phyloP scores from a whole-genome alignment of 257 asterid genomes.

The Solanum sparsipilum region DNA sequence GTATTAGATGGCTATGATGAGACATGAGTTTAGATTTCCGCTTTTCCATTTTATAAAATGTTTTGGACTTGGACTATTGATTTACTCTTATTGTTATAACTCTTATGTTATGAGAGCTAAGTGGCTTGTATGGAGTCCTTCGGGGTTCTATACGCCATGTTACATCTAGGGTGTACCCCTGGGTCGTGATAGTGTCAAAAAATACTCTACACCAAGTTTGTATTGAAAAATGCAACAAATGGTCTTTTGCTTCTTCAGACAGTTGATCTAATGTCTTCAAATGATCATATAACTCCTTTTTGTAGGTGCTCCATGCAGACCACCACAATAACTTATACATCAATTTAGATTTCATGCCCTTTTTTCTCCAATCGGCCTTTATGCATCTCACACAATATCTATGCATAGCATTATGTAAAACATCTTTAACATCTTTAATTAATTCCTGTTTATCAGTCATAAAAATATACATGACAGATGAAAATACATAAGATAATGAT shows the following conservation, averaged over 20 bases:
- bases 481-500: neutral
- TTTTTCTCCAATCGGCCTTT: neutral
- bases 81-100: too few species aligned
- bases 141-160: too few species aligned
- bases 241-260: neutral
- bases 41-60: too few species aligned
- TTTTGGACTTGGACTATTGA: too few species aligned
- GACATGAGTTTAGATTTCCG: too few species aligned
- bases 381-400: neutral
- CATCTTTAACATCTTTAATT: neutral
- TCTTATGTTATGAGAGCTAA: too few species aligned
- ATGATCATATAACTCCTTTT: neutral
- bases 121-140: too few species aligned
- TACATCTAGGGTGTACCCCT: too few species aligned
- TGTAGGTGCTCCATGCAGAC: neutral
- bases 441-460: neutral
- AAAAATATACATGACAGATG: neutral
- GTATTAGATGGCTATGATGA: too few species aligned
- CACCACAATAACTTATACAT: neutral
- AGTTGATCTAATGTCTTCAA: neutral
- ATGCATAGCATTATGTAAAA: neutral
- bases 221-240: neutral
- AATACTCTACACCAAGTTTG: neutral
- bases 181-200: neutral
- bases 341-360: neutral